These are phyloP conservation scores for Fusarium avenaceum DNA, from an alignment of 2,329 filamentous ascomycete species.

Conservation along the genomic window DNA sequence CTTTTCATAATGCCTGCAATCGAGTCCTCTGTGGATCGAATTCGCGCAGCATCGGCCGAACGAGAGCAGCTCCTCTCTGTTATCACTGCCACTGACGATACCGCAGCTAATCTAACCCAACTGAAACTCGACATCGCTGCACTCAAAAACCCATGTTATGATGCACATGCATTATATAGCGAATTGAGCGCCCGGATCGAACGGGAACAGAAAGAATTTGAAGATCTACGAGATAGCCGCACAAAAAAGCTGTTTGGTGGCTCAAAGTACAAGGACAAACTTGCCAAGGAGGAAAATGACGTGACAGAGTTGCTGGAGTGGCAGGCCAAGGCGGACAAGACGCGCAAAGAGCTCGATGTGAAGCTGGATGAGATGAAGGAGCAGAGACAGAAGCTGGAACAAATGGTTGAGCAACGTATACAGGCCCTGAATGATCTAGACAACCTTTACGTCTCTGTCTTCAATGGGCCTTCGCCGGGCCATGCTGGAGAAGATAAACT, in stretches of 20 bases:
- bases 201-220: slow-evolving; percentile 3
- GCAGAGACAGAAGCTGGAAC: neutral
- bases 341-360: slow-evolving; percentile 2
- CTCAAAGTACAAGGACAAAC: slow-evolving; percentile 3
- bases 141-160: slow-evolving; percentile 7
- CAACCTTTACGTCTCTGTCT: neutral
- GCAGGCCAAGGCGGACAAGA: slow-evolving; percentile 4
- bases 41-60: neutral
- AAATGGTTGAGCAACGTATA: neutral
- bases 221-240: slow-evolving; percentile 1
- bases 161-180: slow-evolving; percentile 3
- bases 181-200: neutral
- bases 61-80: slow-evolving; percentile 1
- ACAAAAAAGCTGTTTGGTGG: slow-evolving; percentile 1
- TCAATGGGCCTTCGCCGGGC: neutral
- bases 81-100: slow-evolving; percentile 3
- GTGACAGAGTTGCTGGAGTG: neutral
- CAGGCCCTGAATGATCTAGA: slow-evolving; percentile 4
- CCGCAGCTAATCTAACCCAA: neutral
- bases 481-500: slow-evolving; percentile 1
- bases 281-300: neutral
- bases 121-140: slow-evolving; percentile 8
- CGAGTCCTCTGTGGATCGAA: neutral
- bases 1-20: neutral
- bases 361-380: slow-evolving; percentile 9